Percentiles rank a stretch among this genome's conserved stretches.
These are phyloP conservation scores for Infundibulicybe gibba DNA, from an alignment of 768 basidiomycete species.

Conservation along the genomic window DNA sequence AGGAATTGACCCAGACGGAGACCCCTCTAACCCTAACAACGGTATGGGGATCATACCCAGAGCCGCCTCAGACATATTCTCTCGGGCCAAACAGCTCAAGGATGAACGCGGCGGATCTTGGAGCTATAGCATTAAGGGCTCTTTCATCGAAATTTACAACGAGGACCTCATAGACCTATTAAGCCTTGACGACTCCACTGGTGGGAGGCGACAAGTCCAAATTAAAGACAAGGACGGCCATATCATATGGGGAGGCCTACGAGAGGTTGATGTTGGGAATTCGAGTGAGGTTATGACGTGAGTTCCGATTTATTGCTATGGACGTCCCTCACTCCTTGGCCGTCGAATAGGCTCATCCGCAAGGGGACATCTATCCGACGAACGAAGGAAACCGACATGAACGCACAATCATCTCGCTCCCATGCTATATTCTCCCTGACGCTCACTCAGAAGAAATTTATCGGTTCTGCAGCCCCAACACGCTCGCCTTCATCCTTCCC, in stretches of 20 bases:
- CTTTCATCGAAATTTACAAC: constrained; percentile 98
- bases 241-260: constrained; percentile 95
- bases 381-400: constrained; percentile 98
- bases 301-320: constrained; percentile 38
- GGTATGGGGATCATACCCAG: constrained; percentile 95
- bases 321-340: constrained; percentile 6
- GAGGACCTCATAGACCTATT: constrained; percentile 97
- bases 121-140: constrained; percentile 80
- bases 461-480: constrained; percentile 64
- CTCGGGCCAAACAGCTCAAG: constrained; percentile 69
- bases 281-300: constrained; percentile 90
- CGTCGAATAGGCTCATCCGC: constrained; percentile 63
- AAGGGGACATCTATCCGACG: constrained; percentile 88
- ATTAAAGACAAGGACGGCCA: constrained; percentile 95
- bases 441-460: constrained; percentile 84
- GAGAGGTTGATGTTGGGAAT: constrained; percentile 86
- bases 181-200: constrained; percentile 62
- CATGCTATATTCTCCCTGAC: constrained; percentile 99
- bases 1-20: constrained; percentile 86
- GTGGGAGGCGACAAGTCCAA: constrained; percentile 79
- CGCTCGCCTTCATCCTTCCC: constrained; percentile 78
- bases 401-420: constrained; percentile 94
- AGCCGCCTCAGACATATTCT: constrained; percentile 86
- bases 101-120: constrained; percentile 72
- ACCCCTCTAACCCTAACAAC: constrained; percentile 75